phyloP scores from a whole-genome alignment of 2,329 filamentous ascomycete genomes.

The Dactylellina drechsleri region DNA sequence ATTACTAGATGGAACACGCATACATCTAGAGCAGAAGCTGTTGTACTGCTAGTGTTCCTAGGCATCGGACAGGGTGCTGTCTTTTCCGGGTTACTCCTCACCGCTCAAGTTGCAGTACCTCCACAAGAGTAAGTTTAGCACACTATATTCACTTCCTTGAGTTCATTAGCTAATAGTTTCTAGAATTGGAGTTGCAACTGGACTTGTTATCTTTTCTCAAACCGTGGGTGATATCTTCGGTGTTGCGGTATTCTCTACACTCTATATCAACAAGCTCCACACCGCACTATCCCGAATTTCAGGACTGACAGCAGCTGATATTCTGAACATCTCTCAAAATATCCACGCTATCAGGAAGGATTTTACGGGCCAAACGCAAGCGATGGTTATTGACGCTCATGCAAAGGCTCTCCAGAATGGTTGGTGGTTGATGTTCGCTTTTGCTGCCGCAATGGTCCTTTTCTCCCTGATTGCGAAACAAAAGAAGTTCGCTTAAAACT shows the following conservation, averaged over 20 bases:
- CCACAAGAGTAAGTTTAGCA: constrained; percentile 32
- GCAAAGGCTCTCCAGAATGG: constrained; percentile 20
- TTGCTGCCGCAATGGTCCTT: constrained; percentile 18
- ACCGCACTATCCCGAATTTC: constrained; percentile 15
- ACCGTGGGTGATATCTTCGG: constrained; percentile 34
- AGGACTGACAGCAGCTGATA: constrained; percentile 15
- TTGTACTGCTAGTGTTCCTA: constrained; percentile 19
- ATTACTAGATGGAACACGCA: constrained; percentile 29
- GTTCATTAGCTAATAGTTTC: constrained; percentile 11
- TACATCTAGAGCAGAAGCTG: constrained; percentile 27
- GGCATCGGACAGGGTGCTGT: constrained; percentile 37
- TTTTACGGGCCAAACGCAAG: constrained; percentile 10
- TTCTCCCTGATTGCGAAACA: constrained; percentile 29
- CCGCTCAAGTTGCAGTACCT: constrained; percentile 28
- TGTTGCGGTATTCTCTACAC: constrained; percentile 14
- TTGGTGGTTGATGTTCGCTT: constrained; percentile 37
- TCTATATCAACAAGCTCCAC: constrained; percentile 32
- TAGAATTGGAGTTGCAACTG: constrained; percentile 32
- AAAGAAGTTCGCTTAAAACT: constrained; percentile 17
- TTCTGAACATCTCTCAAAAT: constrained; percentile 19
- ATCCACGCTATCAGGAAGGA: constrained; percentile 24
- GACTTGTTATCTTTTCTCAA: constrained; percentile 32
- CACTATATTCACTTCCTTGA: not conserved
- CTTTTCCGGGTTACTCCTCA: constrained; percentile 30
- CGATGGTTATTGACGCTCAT: constrained; percentile 19